Percentiles rank a stretch among this genome's conserved stretches.
phyloP scores from a whole-genome alignment of 768 basidiomycete species.

The Coprinopsis sp. region DNA sequence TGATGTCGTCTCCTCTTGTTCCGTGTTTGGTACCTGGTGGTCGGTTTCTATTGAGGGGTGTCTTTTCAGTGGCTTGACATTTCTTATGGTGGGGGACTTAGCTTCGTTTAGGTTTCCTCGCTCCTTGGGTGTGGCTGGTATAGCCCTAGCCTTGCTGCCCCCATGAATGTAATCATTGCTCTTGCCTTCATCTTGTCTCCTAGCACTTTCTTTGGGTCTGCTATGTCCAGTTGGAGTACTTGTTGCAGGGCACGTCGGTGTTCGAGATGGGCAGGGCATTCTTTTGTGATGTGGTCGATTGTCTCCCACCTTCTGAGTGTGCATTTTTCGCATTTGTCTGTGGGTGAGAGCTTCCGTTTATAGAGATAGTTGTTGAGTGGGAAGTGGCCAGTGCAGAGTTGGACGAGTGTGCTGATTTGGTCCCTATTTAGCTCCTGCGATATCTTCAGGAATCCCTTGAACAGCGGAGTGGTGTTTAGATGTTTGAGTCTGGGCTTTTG shows the following conservation, averaged over 20 bases:
- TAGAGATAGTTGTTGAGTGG: slow-evolving; percentile 19
- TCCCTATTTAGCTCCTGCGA: slow-evolving; percentile 2
- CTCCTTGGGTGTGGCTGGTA: no score
- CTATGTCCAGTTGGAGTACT: neutral
- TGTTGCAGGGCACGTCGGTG: neutral
- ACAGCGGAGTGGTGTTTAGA: slow-evolving; percentile 13
- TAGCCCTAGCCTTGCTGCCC: no score
- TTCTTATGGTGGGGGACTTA: no score
- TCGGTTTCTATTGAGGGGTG: no score
- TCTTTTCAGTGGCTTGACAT: no score
- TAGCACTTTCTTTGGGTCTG: neutral
- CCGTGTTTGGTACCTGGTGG: no score
- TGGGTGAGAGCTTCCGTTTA: neutral
- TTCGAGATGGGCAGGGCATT: neutral
- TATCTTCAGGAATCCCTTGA: slow-evolving; percentile 10
- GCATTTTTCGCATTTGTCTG: slow-evolving; percentile 4
- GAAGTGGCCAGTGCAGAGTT: slow-evolving; percentile 26
- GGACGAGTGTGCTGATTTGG: slow-evolving; percentile 17
- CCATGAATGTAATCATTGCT: no score
- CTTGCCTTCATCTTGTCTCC: neutral
- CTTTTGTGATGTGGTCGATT: slow-evolving; percentile 5
- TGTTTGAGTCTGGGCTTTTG: slow-evolving; percentile 1
- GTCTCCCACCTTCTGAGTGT: neutral
- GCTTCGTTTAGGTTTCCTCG: no score
- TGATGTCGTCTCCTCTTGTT: no score